Base-by-base conservation (phyloP, 2,329 filamentous ascomycete species). In the Cercospora sp. region DNA sequence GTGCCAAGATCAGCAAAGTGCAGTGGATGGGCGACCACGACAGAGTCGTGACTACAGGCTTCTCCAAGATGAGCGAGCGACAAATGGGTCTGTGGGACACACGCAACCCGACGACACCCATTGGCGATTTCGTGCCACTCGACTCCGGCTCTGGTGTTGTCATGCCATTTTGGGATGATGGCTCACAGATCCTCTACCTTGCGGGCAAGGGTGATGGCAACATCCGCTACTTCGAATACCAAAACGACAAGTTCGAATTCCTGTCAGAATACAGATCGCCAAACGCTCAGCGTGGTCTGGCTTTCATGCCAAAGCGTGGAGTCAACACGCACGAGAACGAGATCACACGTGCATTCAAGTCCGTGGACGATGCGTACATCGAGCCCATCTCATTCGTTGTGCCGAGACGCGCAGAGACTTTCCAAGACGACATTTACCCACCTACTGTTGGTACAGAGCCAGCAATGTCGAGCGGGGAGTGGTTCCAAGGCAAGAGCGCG, bases 141-240 rank as follows among this genome's bases (percentile, higher is more conserved):
- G 95, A 99, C 82, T 96, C 93, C 58, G 97, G 97, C 76, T 97
- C 94, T 57, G 95, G 95, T 79, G 94, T 99, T 68, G 97, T 93
- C 86, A 97, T 99, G 92, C 95, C 95, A 33, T 98, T 99, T 87
- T 99, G 95, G 95, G 95, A 99, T 79, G 94, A 98, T 69, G 93
- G 94, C 69, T 97, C 92, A 63, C 93, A 95, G 82, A 96, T 93
- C 79, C 85, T 99, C 77, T 99, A 97, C 82, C 87, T 99, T 78
- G 95, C 95, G 76, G 95, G 95, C 79, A 98, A 98, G 85, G 95
- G 94, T 81, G 95, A 99, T 78, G 95, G 95, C 77, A 99, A 99
- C 82, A 99, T 99, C 78, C 94, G 95, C 72, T 99, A 99, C 86
- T 99, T 92, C 80, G 95, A 99, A 82, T 97, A 96, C 78, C 92